Evolutionary conservation across 768 basidiomycete species (phyloP), one percentile per base, ranked within the genome.

Genomic region (Lentinula detonsa): DNA sequence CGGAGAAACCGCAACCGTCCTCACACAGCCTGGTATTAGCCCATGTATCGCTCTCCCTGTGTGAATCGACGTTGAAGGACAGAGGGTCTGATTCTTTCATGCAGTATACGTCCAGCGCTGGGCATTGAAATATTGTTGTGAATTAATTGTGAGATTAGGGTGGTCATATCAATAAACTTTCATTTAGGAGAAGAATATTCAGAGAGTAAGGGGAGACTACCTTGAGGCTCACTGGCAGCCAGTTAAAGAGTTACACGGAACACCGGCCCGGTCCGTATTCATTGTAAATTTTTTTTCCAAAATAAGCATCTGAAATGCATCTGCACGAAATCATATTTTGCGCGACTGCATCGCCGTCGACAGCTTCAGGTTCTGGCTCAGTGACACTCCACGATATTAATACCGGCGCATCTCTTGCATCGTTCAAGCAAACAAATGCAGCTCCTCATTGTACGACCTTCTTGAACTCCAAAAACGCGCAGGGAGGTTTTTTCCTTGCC

Each of bases 391-490:
- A 95, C 67, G 94, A 97, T 68, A 81, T 96, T 13, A 85, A 90
- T 62, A 90, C 88, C 0, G 86, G 91, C 51, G 77, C 84, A 5
- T 76, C 82, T 3, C 80, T 95, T 45, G 83, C 88, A n/a, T 87
- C 93, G 1, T 95, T 95, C 81, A 96, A 95, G 69, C 93, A 94
- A 63, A 88, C 90, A 2, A 88, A 76, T 63, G 79, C 91, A 21
- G 73, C 76, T 10, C 68, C 78, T 3, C 84, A 88, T 58, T 91
- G 85, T 67, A 85, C 86, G n/a, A 83, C 86, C 6, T 75, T 86
- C 28, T 78, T 93, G 3, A 82, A 85, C 60, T 88, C 91, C 1
- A 76, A 74, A 53, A 77, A 85, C 70, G 87, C 87, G 0, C 82
- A 85, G 64, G 97, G 96, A 23, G 95, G 95, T 1, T 79, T 93